Base-by-base conservation (phyloP, 2,329 filamentous ascomycete species). In the Cryphonectria parasitica region DNA sequence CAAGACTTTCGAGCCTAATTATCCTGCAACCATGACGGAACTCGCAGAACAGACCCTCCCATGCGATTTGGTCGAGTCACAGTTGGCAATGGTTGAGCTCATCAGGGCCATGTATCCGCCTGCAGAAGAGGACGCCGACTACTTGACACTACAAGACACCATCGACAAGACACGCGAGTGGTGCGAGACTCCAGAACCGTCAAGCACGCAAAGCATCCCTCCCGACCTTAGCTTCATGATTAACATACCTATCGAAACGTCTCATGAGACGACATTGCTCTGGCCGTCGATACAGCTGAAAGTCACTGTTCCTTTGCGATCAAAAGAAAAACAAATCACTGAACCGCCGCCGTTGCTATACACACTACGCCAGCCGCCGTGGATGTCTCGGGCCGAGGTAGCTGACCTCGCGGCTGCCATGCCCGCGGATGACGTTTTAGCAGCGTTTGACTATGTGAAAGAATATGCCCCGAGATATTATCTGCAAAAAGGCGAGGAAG, bases 51-150 rank as follows among this genome's bases (percentile, higher is more conserved):
- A n/a, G 1, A 56, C 56, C 28, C 62, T 72, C 36, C 64, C 71
- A 1, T 10, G 19, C 64, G 71, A 70, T 36, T 65, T 72, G 54
- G 36, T 72, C 2, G 71, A 72, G 41, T 69, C 71, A 52, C 71
- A 72, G 43, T 52, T 72, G 25, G 70, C 71, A 10, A 70, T 72
- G 65, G 65, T 72, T 5, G 71, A 72, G 22, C 54, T 72, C 41
- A 70, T 72, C 43, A 62, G 49, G 25, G 71, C 71, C 8, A 72
- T 72, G 71, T 72, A 72, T 36, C 71, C 71, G 28, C n/a, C 62
- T 0, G 13, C 52, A 22, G 63, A 60, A 49, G 68, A 39, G 0
- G 64, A 56, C 1, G 11, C 54, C 36, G 71, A 72, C 13, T 2
- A 34, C 19, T 5, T 41, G 11, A 22, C 62, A 13, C 31, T 65